These are phyloP conservation scores for Saccharomycopsis phalli DNA, from an alignment of 1,139 yeast genomes.

Conservation along the genomic window DNA sequence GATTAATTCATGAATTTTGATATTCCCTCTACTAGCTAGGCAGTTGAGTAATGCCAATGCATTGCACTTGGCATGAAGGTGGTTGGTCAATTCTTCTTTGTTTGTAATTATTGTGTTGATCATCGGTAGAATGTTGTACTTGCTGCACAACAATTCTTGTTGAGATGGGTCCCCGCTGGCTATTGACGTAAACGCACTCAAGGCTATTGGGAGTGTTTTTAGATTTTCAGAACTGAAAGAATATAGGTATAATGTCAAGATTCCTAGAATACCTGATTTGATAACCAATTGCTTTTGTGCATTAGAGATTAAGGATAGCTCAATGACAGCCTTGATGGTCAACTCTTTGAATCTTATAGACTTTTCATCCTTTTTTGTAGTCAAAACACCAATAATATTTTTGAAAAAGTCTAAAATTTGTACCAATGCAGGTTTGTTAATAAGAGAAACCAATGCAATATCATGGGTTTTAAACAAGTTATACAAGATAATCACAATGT, in stretches of 20 bases:
- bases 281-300: conserved; percentile 14
- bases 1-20: conserved; percentile 9
- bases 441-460: conserved; percentile 7
- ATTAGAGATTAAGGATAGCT: conserved; percentile 11
- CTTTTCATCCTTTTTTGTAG: conserved; percentile 13
- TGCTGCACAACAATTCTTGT: conserved; percentile 8
- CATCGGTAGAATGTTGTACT: conserved; percentile 15
- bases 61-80: conserved; percentile 5
- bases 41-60: conserved; percentile 12
- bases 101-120: conserved; percentile 8
- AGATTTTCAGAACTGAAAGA: conserved; percentile 7
- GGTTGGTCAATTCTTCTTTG: conserved; percentile 1
- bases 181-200: conserved; percentile 11
- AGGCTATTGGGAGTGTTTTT: conserved; percentile 8
- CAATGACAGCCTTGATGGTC: conserved; percentile 8
- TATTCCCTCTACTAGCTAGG: conserved; percentile 1
- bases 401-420: conserved; percentile 15
- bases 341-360: conserved; percentile 12
- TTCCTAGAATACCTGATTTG: conserved; percentile 12
- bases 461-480: conserved; percentile 12
- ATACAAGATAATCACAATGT: conserved; percentile 14
- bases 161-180: conserved; percentile 16
- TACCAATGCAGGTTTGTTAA: conserved; percentile 7
- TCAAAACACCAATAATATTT: conserved; percentile 12
- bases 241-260: conserved; percentile 14